Percentiles rank a stretch among this genome's conserved stretches.
These are phyloP conservation scores for Akanthomyces lecanii DNA, from an alignment of 2,329 filamentous ascomycete species.

Conservation along the genomic window DNA sequence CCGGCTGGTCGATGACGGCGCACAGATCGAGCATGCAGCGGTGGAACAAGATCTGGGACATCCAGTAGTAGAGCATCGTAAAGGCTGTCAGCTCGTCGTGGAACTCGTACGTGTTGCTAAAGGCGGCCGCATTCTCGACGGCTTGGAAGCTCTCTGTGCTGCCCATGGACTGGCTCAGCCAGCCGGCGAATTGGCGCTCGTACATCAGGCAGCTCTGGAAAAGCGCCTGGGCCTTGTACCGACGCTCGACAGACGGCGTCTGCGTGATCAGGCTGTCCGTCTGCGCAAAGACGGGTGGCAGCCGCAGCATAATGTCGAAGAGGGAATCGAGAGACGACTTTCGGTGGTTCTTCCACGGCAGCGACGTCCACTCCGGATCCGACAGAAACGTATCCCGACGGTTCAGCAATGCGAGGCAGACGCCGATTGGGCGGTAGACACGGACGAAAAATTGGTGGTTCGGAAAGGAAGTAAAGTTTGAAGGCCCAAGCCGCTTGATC, in stretches of 20 bases:
- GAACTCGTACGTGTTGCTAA: slow-evolving; percentile 43
- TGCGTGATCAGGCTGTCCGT: slow-evolving; percentile 39
- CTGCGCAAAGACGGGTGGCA: slow-evolving; percentile 45
- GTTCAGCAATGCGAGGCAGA: slow-evolving; percentile 47
- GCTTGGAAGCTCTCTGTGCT: slow-evolving; percentile 36
- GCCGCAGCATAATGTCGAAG: slow-evolving; percentile 45
- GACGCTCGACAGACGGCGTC: slow-evolving; percentile 38
- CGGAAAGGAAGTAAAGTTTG: slow-evolving; percentile 47
- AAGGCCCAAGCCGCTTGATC: slow-evolving; percentile 42
- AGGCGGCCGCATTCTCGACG: slow-evolving; percentile 36
- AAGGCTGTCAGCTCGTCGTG: slow-evolving; percentile 41
- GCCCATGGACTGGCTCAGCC: slow-evolving; percentile 36
- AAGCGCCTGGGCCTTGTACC: slow-evolving; percentile 44
- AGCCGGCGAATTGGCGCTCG: slow-evolving; percentile 45
- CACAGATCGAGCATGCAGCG: slow-evolving; percentile 45
- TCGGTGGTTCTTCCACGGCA: slow-evolving; percentile 49
- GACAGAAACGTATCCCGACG: slow-evolving; percentile 49
- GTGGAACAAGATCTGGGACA: slow-evolving; percentile 45
- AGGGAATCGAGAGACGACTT: slow-evolving; percentile 49
- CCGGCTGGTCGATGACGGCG: slow-evolving; percentile 40
- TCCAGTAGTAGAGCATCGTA: slow-evolving; percentile 52
- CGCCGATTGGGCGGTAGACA: slow-evolving; percentile 49
- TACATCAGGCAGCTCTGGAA: slow-evolving; percentile 44
- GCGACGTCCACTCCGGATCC: slow-evolving; percentile 45
- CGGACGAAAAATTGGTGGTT: slow-evolving; percentile 55